These are phyloP conservation scores for Beauveria scarabaeidicola DNA, from an alignment of 2,329 filamentous ascomycete genomes.

Conservation along the genomic window DNA sequence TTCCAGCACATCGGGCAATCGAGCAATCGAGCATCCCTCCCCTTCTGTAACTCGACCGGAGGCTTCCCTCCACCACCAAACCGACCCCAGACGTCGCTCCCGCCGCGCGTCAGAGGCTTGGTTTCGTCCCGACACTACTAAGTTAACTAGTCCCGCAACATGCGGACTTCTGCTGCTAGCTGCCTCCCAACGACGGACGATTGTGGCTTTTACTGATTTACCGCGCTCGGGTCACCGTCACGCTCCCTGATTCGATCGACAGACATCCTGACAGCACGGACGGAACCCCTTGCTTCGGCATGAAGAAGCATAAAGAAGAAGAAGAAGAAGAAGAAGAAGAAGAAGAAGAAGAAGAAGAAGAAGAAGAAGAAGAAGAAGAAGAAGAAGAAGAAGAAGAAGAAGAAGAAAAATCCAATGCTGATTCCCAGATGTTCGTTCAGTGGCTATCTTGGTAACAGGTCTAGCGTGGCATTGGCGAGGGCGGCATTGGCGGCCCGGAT, in stretches of 20 bases:
- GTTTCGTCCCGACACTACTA: constrained; percentile 2
- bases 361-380: too few relatives aligned
- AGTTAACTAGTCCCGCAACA: constrained; percentile 5
- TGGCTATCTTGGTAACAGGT: not conserved
- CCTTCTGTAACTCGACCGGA: not conserved
- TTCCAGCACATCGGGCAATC: not conserved
- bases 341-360: too few relatives aligned
- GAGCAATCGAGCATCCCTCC: not conserved
- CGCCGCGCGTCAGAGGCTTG: constrained; percentile 2
- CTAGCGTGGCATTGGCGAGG: not conserved
- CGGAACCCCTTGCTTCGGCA: too few relatives aligned
- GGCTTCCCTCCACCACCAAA: not conserved
- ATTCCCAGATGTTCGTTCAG: not conserved
- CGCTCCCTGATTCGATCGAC: too few relatives aligned
- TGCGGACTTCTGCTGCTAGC: not conserved
- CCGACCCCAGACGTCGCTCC: not conserved
- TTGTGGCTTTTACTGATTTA: not conserved
- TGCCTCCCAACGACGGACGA: not conserved
- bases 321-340: not conserved
- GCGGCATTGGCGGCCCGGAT: not conserved
- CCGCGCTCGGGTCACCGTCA: not conserved
- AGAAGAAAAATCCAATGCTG: not conserved
- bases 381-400: not conserved
- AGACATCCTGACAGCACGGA: too few relatives aligned
- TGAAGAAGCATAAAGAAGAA: too few relatives aligned